phyloP scores from a whole-genome alignment of 495 filamentous ascomycete genomes.

The Melanomma pulvis-pyrius region DNA sequence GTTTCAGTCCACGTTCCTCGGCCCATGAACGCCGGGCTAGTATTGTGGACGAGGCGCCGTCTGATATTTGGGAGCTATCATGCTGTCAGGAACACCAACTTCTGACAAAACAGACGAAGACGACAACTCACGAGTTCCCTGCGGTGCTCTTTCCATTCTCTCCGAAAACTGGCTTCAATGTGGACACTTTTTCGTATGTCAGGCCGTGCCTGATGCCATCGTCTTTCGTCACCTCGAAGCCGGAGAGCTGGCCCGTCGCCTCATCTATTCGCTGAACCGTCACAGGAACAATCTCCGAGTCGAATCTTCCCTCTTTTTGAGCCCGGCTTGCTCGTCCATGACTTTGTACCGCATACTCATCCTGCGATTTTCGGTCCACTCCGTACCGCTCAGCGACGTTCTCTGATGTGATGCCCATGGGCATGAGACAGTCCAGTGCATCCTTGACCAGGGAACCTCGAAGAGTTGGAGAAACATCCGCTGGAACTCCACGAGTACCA shows the following conservation, averaged over 20 bases:
- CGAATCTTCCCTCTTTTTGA: slow-evolving; percentile 36
- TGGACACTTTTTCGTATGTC: slow-evolving; percentile 35
- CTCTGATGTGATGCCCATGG: slow-evolving; percentile 40
- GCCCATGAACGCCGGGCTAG: slow-evolving; percentile 36
- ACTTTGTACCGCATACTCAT: slow-evolving; percentile 37
- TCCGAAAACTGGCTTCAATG: slow-evolving; percentile 35
- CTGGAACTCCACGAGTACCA: slow-evolving; percentile 27
- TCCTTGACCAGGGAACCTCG: slow-evolving; percentile 26
- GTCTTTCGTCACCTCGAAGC: slow-evolving; percentile 34
- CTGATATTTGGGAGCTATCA: slow-evolving; percentile 36
- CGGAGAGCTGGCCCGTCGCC: slow-evolving; percentile 23
- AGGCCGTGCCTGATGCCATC: slow-evolving; percentile 37
- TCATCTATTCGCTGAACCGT: slow-evolving; percentile 27
- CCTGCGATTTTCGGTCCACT: slow-evolving; percentile 34
- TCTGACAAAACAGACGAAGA: neutral
- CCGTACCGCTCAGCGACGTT: slow-evolving; percentile 37
- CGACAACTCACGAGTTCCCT: slow-evolving; percentile 34
- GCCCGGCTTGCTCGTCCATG: slow-evolving; percentile 33
- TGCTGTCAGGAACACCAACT: neutral
- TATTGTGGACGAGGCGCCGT: slow-evolving; percentile 36
- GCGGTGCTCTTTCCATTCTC: slow-evolving; percentile 35
- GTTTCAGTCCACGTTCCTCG: slow-evolving; percentile 28
- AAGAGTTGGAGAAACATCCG: slow-evolving; percentile 31
- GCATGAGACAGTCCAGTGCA: slow-evolving; percentile 36
- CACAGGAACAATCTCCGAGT: slow-evolving; percentile 39